A percentile compares a stretch with the other conserved stretches of the same genome.
Evolutionary conservation across 345 rosid species (phyloP).

Genomic region (Eucalyptus victrix): DNA sequence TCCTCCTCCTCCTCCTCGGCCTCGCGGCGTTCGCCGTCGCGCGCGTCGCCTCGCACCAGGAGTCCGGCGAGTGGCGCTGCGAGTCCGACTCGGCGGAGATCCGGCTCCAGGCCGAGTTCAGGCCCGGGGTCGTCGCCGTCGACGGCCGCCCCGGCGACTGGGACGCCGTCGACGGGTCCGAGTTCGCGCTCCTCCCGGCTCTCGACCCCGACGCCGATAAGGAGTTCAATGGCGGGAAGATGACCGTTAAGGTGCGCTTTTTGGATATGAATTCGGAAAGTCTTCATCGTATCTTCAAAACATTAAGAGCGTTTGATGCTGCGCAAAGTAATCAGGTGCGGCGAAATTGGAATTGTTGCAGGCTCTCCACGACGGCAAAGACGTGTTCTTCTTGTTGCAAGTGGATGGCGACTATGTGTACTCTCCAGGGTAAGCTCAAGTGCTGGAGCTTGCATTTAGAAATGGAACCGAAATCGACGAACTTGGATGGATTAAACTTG

Average conservation of each 20-base stretch:
- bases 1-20: neutral
- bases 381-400: slow-evolving; percentile 72
- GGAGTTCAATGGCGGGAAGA: slow-evolving; percentile 58
- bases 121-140: slow-evolving; percentile 70
- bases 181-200: slow-evolving; percentile 81
- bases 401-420: slow-evolving; percentile 84
- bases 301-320: neutral
- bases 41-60: slow-evolving; percentile 54
- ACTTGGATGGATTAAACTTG: neutral
- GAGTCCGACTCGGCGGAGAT: slow-evolving; percentile 41
- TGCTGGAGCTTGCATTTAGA: neutral
- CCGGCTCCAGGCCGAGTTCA: slow-evolving; percentile 52
- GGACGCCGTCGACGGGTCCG: slow-evolving; percentile 63
- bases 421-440: slow-evolving; percentile 48
- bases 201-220: slow-evolving; percentile 84
- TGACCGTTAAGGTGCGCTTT: slow-evolving; percentile 74
- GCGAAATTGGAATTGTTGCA: slow-evolving; percentile 5
- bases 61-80: slow-evolving; percentile 87
- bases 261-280: neutral
- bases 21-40: neutral
- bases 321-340: neutral
- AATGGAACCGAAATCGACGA: neutral
- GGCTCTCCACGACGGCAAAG: slow-evolving; percentile 93
- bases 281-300: neutral
- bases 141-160: slow-evolving; percentile 89